Conservation (phyloP, 2,329 filamentous ascomycete species). For the Phoma herbarum region DNA sequence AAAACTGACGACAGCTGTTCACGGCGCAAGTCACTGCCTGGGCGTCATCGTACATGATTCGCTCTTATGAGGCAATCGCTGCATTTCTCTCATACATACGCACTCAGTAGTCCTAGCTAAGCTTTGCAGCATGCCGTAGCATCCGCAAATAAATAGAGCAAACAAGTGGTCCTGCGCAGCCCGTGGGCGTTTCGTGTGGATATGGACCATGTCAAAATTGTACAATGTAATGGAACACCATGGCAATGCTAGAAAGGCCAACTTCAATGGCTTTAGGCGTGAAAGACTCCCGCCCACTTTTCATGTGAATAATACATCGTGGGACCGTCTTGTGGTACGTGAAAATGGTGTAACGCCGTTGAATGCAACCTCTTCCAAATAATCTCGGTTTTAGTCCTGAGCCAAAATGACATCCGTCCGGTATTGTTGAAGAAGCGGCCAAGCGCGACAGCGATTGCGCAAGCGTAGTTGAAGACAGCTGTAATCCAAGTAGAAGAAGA, state of each 20-base stretch:
- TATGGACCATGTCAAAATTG: background rate
- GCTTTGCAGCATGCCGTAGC: background rate
- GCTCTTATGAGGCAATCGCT: background rate
- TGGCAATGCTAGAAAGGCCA: slow-evolving; percentile 12
- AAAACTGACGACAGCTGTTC: background rate
- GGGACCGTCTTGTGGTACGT: slow-evolving; percentile 2
- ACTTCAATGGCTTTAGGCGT: background rate
- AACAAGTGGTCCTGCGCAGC: background rate
- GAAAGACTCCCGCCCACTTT: slow-evolving; percentile 6
- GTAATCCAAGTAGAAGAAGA: background rate
- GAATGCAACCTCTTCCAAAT: slow-evolving; percentile 15
- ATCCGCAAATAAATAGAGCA: background rate
- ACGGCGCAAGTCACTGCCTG: background rate
- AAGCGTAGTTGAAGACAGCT: slow-evolving; percentile 10
- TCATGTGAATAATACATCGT: slow-evolving; percentile 15
- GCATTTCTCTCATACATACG: slow-evolving; percentile 2
- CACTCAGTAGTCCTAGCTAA: slow-evolving; percentile 5
- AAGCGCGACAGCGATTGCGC: slow-evolving; percentile 1
- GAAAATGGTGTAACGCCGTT: slow-evolving; percentile 18
- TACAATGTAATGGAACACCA: slow-evolving; percentile 10
- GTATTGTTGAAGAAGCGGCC: slow-evolving; percentile 19
- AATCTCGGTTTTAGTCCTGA: background rate
- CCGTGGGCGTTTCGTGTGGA: background rate
- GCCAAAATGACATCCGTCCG: background rate
- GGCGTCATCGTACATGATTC: background rate